phyloP scores from a whole-genome alignment of 2,329 filamentous ascomycete genomes.

The Sclerotinia minor region DNA sequence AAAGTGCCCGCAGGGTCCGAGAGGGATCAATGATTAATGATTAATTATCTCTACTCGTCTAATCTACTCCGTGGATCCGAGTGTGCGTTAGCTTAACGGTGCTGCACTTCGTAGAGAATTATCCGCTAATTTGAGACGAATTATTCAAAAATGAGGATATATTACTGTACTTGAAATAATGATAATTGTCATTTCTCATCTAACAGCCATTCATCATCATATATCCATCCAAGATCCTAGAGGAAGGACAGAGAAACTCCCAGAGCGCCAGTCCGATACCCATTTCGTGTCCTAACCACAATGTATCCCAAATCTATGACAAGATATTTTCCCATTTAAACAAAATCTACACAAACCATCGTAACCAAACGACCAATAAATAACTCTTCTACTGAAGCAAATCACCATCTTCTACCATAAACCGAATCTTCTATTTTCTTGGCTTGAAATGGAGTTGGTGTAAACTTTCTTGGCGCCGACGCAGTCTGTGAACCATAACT shows the following conservation, averaged over 20 bases:
- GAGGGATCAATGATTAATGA: too few species aligned
- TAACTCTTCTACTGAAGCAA: not conserved
- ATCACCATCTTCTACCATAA: slow-evolving; percentile 41
- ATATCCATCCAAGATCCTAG: not conserved
- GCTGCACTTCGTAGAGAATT: not conserved
- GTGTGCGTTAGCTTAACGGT: not conserved
- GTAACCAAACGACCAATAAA: not conserved
- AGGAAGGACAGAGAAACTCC: not conserved
- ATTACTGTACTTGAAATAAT: not conserved
- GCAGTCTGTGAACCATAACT: slow-evolving; percentile 18
- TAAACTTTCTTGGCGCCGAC: slow-evolving; percentile 30
- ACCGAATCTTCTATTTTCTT: slow-evolving; percentile 35
- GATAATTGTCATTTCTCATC: not conserved
- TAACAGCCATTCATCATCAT: slow-evolving; percentile 4
- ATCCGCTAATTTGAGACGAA: not conserved
- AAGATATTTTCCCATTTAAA: not conserved
- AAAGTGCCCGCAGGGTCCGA: too few species aligned
- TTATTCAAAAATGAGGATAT: slow-evolving; percentile 2
- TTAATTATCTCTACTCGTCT: too few species aligned
- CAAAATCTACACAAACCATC: not conserved
- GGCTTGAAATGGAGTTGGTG: slow-evolving; percentile 28
- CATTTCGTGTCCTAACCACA: not conserved
- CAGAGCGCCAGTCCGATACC: not conserved
- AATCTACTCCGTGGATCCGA: not conserved
- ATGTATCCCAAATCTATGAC: slow-evolving; percentile 5